Evolutionary conservation across 495 filamentous ascomycete species (phyloP).

Genomic region (Neurospora hispaniola): DNA sequence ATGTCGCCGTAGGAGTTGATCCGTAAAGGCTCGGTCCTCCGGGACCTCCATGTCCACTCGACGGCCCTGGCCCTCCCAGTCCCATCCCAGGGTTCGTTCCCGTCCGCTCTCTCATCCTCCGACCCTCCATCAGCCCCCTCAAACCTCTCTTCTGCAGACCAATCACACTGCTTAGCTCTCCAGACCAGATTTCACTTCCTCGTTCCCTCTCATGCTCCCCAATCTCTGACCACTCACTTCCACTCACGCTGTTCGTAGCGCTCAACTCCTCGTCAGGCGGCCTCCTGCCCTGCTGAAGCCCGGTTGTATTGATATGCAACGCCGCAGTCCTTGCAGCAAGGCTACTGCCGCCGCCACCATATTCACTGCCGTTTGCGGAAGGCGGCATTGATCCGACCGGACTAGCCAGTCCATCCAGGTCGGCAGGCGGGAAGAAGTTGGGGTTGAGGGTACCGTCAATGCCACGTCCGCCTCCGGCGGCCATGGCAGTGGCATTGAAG

Average conservation of each 20-base stretch:
- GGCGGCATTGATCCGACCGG: conserved; percentile 14
- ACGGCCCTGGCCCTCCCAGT: background rate
- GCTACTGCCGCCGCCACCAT: conserved; percentile 7
- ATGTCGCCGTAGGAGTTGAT: background rate
- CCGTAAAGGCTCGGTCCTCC: background rate
- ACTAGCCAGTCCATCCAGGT: conserved; percentile 17
- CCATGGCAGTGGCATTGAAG: conserved; percentile 98
- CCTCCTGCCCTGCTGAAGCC: conserved; percentile 19
- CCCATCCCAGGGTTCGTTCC: conserved; percentile 17
- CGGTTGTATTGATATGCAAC: conserved; percentile 30
- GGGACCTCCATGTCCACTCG: background rate
- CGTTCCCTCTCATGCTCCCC: conserved; percentile 25
- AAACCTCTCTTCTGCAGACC: conserved; percentile 89
- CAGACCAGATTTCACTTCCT: conserved; percentile 60
- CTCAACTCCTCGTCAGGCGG: conserved; percentile 39
- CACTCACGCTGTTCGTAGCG: conserved; percentile 34
- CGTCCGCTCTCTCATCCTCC: conserved; percentile 65
- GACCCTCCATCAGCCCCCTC: conserved; percentile 88
- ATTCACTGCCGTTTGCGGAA: conserved; percentile 13
- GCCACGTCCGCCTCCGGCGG: conserved; percentile 80
- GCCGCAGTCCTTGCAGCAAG: conserved; percentile 9
- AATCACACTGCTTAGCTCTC: conserved; percentile 86
- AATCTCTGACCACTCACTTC: conserved; percentile 37
- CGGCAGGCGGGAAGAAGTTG: conserved; percentile 31
- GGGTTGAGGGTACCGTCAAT: conserved; percentile 42